Evolutionary conservation across 139 green algal species (phyloP), one percentile per base, ranked within the genome.

Genomic region (Gonium pectorale): DNA sequence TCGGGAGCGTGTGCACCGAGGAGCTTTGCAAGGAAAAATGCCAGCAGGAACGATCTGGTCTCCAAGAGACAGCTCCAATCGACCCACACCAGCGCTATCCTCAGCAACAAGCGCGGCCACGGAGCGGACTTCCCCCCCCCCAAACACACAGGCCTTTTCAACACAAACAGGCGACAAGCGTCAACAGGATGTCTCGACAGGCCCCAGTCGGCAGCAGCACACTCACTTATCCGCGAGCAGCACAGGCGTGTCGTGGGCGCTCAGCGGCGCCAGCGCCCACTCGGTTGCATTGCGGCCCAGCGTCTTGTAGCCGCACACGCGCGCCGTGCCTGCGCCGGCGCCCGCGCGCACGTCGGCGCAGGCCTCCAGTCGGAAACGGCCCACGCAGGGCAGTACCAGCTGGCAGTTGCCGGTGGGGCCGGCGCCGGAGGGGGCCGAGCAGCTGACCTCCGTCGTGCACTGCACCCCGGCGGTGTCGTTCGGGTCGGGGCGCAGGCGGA

Each of bases 301-400:
- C 2, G 24, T 44, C 21, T 33, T 1, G 11, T 13, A 15, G 15
- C 2, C 43, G 29, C 75, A 82, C 40, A 72, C 75, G 9, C 54
- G 73, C 54, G 43, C 37, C 21, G 33, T n/a, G 38, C 29, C 29
- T 7, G 26, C 8, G 11, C 6, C 27, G 41, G 22, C 59, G 31
- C 26, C n/a, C 21, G 41, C 29, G 29, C 49, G 19, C 33, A 83
- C 60, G 24, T 51, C 33, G 1, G 62, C 77, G 41, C 77, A 89
- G 0, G 75, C 86, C 60, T 79, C 43, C 31, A 92, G 78, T 31
- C 40, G 35, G 33, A 90, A 92, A 24, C 63, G 56, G 3, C 89
- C 89, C n/a, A 80, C 67, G 72, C 89, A 92, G 15, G 89, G 89
- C 52, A 92, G 81, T 33, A 37, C 29, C 52, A 92, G 69, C 74